Conservation (phyloP, 176 grass and related monocot species). For the Sorghum bicolor region DNA sequence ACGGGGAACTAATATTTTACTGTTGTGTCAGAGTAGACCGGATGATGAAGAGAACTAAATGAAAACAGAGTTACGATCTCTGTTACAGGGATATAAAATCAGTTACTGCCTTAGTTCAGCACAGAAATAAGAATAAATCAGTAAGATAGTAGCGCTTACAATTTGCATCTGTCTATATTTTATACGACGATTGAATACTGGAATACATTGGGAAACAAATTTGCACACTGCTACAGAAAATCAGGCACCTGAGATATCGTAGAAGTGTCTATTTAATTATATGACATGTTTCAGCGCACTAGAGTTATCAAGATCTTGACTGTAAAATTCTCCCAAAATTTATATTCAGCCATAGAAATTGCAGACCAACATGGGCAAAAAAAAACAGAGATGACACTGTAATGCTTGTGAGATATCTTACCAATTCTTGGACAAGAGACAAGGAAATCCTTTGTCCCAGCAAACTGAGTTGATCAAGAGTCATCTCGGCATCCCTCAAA, state of each 20-base stretch:
- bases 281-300: background rate
- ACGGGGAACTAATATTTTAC: constrained; percentile 3
- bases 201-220: background rate
- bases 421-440: constrained; percentile 93
- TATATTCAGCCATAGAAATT: constrained; percentile 10
- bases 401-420: constrained; percentile 52
- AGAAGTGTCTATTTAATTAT: background rate
- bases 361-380: background rate
- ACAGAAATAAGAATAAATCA: constrained; percentile 9
- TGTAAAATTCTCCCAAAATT: constrained; percentile 8
- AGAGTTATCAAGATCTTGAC: constrained; percentile 19
- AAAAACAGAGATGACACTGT: background rate
- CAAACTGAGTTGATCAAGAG: constrained; percentile 90
- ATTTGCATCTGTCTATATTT: background rate
- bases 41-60: background rate
- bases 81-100: background rate
- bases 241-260: too few species aligned
- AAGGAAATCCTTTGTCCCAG: constrained; percentile 84
- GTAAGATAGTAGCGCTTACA: background rate
- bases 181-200: background rate
- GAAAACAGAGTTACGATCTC: background rate
- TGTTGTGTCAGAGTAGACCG: background rate
- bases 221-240: background rate
- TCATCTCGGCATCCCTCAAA: constrained; percentile 94
- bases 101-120: constrained; percentile 14